These are phyloP conservation scores for Datisca glomerata DNA, from an alignment of 306 rosid genomes.

Conservation along the genomic window DNA sequence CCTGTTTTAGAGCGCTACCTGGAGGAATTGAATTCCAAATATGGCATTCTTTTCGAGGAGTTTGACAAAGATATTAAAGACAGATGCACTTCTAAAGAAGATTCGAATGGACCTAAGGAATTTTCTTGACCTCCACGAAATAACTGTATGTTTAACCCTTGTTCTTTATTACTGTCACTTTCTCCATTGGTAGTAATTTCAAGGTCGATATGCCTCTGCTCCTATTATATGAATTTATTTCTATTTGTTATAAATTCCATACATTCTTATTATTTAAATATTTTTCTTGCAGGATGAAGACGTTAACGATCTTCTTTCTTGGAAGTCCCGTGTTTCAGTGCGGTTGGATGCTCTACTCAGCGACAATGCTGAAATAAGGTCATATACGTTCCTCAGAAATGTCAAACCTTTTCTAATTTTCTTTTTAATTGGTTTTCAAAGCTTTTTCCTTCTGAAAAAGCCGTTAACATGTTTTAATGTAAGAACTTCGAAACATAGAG, in stretches of 20 bases:
- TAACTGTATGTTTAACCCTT: conserved; percentile 39
- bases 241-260: not conserved
- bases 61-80: conserved; percentile 53
- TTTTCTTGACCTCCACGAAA: conserved; percentile 42
- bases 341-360: conserved; percentile 47
- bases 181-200: too few species aligned
- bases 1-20: conserved; percentile 79
- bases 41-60: conserved; percentile 57
- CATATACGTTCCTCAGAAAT: conserved; percentile 7
- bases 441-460: too few species aligned
- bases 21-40: conserved; percentile 67
- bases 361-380: conserved; percentile 79
- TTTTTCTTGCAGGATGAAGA: conserved; percentile 48
- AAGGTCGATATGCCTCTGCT: too few species aligned
- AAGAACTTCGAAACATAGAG: too few species aligned
- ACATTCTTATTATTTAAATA: not conserved
- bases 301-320: conserved; percentile 41
- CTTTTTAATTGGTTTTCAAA: too few species aligned
- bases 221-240: not conserved
- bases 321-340: conserved; percentile 61
- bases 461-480: too few species aligned
- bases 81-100: conserved; percentile 45
- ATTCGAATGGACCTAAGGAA: conserved; percentile 40
- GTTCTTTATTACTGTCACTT: not conserved
- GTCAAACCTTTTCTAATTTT: too few species aligned